Evolutionary conservation across 176 grass and related monocot genomes (phyloP), one percentile per base, ranked within the genome.

Genomic region (Dendrocalamus sinicus): DNA sequence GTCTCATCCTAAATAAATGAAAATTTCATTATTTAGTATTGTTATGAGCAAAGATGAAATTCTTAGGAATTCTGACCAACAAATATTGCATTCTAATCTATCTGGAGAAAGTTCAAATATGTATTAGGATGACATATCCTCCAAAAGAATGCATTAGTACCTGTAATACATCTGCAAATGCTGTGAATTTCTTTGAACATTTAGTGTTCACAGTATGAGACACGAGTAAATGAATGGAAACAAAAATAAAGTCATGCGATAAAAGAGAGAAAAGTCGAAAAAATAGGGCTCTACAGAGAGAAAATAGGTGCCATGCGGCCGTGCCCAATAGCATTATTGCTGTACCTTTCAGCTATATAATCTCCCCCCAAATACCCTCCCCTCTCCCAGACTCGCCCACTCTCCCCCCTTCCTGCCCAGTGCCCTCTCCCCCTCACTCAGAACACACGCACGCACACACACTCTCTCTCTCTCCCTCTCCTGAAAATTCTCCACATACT

Each of bases 331-430:
- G 76, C 68, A 52, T 75, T 58, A 52, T 75, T 58, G 30, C 62
- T 82, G 83, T 83, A 90, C 66, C 84, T 90, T 86, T 81, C 78
- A 78, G 66, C 89, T 86, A 87, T 90, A 90, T 90, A 83, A 83
- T 87, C 89, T 58, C 55, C 28, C 72, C 54, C 72, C 55, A 51
- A 75, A 76, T 81, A 66, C 37, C 58, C 64, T 8, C 72, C 68
- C 35, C 67, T 65, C 75, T 14, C 67, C 15, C 72, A 76, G 28
- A 1, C 87, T 78, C 88, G 20, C 76, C 14, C 75, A 13, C 78
- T 41, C 57, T 12, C 78, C 1, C 22, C 37, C 24, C 39, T 69
- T 10, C 30, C 20, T 11, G 72, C 66, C 12, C 37, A 6, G 37
- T 61, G 11, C 17, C 24, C 68, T 1, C 16, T 14, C 50, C 20